Conservation (phyloP, 2,329 filamentous ascomycete species). For the Penicillium sp. region DNA sequence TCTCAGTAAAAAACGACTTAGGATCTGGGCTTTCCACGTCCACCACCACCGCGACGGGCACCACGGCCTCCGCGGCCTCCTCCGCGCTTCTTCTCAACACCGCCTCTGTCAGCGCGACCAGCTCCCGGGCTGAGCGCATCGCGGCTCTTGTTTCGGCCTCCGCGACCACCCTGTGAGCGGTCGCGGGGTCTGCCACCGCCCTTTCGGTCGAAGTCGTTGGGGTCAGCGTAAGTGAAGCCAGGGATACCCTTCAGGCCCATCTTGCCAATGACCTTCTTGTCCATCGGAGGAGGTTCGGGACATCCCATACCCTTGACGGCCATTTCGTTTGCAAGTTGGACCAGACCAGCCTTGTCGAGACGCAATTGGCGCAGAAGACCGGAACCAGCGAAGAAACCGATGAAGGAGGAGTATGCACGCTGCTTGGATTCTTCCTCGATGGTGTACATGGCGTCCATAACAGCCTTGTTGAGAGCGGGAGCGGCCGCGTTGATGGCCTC, state of each 20-base stretch:
- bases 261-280: conserved; percentile 40
- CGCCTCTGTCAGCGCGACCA: conserved; percentile 18
- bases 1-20: not conserved
- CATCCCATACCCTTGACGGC: conserved; percentile 40
- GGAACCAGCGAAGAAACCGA: conserved; percentile 39
- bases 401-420: conserved; percentile 39
- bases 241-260: conserved; percentile 43
- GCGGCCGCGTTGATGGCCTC: conserved; percentile 42
- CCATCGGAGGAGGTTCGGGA: conserved; percentile 39
- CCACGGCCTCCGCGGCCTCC: conserved; percentile 18
- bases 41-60: conserved; percentile 12
- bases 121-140: conserved; percentile 28
- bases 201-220: conserved; percentile 12
- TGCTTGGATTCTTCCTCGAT: conserved; percentile 36
- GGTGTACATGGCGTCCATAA: conserved; percentile 30
- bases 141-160: conserved; percentile 13
- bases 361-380: conserved; percentile 32
- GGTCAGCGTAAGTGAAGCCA: conserved; percentile 34
- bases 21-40: conserved; percentile 11
- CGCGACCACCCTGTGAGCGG: conserved; percentile 8
- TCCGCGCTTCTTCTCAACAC: conserved; percentile 24
- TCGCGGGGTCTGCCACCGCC: conserved; percentile 12
- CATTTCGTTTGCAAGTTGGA: conserved; percentile 39
- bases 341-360: conserved; percentile 36
- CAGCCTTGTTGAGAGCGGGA: conserved; percentile 30